Base-by-base conservation (phyloP, 2,329 filamentous ascomycete genomes). In the Colletotrichum sansevieriae region DNA sequence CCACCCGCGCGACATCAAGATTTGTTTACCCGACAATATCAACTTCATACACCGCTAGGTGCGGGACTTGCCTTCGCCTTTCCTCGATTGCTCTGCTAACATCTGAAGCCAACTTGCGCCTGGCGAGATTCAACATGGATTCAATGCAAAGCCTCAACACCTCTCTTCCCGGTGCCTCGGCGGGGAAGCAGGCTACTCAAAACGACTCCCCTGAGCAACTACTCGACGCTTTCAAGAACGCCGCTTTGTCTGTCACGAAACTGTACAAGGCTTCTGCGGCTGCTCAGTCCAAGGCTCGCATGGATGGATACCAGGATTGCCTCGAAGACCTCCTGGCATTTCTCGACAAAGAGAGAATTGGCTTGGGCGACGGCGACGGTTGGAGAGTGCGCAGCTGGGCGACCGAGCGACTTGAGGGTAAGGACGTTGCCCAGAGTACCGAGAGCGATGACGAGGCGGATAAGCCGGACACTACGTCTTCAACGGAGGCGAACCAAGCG, bases 161-260 rank as follows among this genome's bases (percentile, higher is more conserved):
- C 39, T 73, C 71, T 37, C 69, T 73, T 43, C 76, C 52, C 65
- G 71, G 65, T 51, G 47, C 68, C 37, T 68, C 71, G 11, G 63
- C 69, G 25, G 60, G 64, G n/a, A 72, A 71, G 63, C 72, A 81
- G 64, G 69, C 75, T 60, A 69, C 73, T 47, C 75, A 75, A 51
- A 73, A 73, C 75, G 77, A 81, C 73, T 82, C 83, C 18, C 85
- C 87, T 18, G 89, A 91, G 76, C 86, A 90, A 76, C 89, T 98
- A 55, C 89, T 98, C 66, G 91, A 95, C 74, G 91, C 93, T 67
- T 99, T 99, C 86, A 96, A 94, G 79, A 90, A 92, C 15, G 96
- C 96, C 39, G 96, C 96, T 20, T 86, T 98, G 39, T 97, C 94
- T 6, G 95, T 98, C 63, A 98, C 96, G 55, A 97, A 97, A 76